Conservation (phyloP, 2,329 filamentous ascomycete species). For the Alternaria arbusti region DNA sequence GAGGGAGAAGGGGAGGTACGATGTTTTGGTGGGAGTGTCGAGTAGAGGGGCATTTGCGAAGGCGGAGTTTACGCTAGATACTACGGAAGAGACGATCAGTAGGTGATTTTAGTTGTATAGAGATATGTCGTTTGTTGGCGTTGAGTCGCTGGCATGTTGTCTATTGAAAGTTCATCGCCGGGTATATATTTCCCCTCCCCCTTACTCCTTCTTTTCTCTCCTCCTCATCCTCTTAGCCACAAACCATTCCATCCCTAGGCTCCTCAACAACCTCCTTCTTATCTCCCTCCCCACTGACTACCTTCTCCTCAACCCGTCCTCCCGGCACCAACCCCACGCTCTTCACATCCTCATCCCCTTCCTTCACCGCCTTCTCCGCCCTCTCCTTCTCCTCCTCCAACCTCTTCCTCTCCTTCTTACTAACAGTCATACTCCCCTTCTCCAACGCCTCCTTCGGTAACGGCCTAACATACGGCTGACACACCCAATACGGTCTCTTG, state of each 20-base stretch:
- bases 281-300: slow-evolving; percentile 1
- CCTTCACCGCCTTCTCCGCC: slow-evolving; percentile 43
- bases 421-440: slow-evolving; percentile 76
- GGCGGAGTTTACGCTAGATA: too few relatives aligned
- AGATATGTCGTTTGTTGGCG: too few relatives aligned
- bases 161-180: too few relatives aligned
- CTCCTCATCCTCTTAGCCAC: slow-evolving; percentile 31
- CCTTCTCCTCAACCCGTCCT: slow-evolving; percentile 61
- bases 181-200: too few relatives aligned
- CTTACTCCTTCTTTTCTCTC: too few relatives aligned
- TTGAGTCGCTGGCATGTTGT: too few relatives aligned
- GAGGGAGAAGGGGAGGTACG: too few relatives aligned
- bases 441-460: slow-evolving; percentile 86
- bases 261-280: slow-evolving; percentile 43
- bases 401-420: slow-evolving; percentile 67
- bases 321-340: slow-evolving; percentile 33
- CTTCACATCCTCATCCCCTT: slow-evolving; percentile 41
- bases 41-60: too few relatives aligned
- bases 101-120: too few relatives aligned
- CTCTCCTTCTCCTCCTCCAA: slow-evolving; percentile 53
- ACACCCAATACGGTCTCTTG: slow-evolving; percentile 86
- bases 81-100: too few relatives aligned
- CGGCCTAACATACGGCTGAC: slow-evolving; percentile 84
- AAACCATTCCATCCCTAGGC: slow-evolving; percentile 55
- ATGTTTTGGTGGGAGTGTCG: too few relatives aligned